Percentiles rank a stretch among this genome's conserved stretches.
phyloP scores from a whole-genome alignment of 768 basidiomycete species.

The Kwoniella heveanensis region DNA sequence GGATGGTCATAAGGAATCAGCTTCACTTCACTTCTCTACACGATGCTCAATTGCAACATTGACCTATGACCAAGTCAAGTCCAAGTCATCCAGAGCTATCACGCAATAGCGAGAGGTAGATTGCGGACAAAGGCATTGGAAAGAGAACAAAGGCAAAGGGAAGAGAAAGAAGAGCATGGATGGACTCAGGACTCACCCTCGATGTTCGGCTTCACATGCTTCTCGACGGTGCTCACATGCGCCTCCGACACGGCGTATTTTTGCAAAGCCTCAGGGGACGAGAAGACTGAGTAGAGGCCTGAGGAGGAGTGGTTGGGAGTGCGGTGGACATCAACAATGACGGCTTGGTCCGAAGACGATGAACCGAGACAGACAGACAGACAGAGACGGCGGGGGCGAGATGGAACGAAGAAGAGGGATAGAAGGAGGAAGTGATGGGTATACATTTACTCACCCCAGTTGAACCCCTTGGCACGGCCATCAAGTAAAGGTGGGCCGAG shows the following conservation, averaged over 20 bases:
- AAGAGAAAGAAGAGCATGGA: neutral
- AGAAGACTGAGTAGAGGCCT: conserved; percentile 55
- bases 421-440: neutral
- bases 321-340: no score
- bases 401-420: neutral
- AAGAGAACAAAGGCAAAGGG: no score
- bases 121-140: no score
- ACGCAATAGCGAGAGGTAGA: no score
- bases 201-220: conserved; percentile 47
- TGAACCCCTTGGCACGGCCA: conserved; percentile 51
- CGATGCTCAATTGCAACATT: no score
- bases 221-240: conserved; percentile 47
- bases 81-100: no score
- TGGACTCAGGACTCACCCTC: conserved; percentile 39
- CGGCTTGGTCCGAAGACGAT: no score
- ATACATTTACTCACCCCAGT: conserved; percentile 46
- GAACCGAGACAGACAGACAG: no score
- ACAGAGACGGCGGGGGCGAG: no score
- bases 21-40: no score
- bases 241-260: conserved; percentile 53
- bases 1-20: no score
- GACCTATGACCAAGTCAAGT: no score
- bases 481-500: conserved; percentile 51
- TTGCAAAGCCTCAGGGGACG: conserved; percentile 40
- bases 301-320: neutral